These are phyloP conservation scores for Ophiocordyceps australis DNA, from an alignment of 2,329 filamentous ascomycete genomes.

Conservation along the genomic window DNA sequence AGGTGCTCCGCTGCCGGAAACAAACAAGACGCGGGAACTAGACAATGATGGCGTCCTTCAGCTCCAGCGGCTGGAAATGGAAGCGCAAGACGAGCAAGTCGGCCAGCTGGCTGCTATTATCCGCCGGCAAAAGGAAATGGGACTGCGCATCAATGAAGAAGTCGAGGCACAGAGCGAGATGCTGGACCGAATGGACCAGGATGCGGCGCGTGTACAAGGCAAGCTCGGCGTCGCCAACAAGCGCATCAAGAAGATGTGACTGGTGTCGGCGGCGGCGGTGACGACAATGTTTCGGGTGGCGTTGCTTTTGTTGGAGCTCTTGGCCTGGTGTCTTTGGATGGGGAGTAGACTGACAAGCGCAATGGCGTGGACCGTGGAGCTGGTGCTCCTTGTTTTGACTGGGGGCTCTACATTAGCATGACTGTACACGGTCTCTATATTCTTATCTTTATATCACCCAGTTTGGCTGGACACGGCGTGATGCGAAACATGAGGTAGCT, in stretches of 20 bases:
- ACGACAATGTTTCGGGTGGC: conserved; percentile 11
- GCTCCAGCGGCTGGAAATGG: conserved; percentile 56
- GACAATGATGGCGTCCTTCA: conserved; percentile 60
- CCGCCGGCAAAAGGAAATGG: conserved; percentile 58
- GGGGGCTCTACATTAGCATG: no score
- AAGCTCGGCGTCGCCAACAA: conserved; percentile 64
- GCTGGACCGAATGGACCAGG: conserved; percentile 47
- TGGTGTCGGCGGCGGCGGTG: conserved; percentile 7
- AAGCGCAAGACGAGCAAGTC: conserved; percentile 57
- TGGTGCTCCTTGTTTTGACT: conserved; percentile 9
- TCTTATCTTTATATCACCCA: no score
- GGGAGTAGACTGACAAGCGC: conserved; percentile 6
- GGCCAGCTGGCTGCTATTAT: conserved; percentile 51
- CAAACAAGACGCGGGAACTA: conserved; percentile 55
- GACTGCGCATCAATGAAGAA: conserved; percentile 57
- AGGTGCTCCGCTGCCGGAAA: conserved; percentile 56
- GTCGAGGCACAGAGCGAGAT: conserved; percentile 53
- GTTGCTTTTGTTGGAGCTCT: conserved; percentile 9
- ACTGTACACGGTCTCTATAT: no score
- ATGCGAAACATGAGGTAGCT: no score
- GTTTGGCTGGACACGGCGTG: no score
- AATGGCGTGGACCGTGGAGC: conserved; percentile 10
- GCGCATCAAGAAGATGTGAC: conserved; percentile 47
- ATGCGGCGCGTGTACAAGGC: conserved; percentile 43
- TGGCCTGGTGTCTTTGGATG: conserved; percentile 14